Base-by-base conservation (phyloP, 2,329 filamentous ascomycete species). In the Neospermospora avenae region DNA sequence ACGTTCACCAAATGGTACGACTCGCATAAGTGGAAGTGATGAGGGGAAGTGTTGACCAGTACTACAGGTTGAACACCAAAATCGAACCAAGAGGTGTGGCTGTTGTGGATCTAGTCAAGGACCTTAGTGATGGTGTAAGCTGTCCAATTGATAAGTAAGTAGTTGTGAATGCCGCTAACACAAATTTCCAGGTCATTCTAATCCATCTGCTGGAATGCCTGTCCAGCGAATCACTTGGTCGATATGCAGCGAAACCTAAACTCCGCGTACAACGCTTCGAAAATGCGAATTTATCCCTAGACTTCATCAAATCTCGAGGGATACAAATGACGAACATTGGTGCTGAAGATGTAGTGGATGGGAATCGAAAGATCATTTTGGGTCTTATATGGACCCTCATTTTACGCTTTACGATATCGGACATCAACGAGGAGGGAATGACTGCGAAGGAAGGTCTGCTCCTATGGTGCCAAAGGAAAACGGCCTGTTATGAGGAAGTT, bases 321-420 rank as follows among this genome's bases (percentile, higher is more conserved):
- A 98, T 99, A 65, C 93, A 96, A 74, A 91, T 99, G 88, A 97
- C 92, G 67, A 99, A 99, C 69, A 98, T 98, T 71, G 95, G 95
- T 56, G 95, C 95, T 7, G 95, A 98, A 76, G 95, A 99, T 81
- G 91, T 99, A 24, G 95, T 99, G 31, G 93, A 99, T 75, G 95
- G 95, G 37, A 99, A 98, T 75, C 85, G 90, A 68, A 99, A 98
- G 81, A 97, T 99, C 72, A 96, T 98, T 62, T 81, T 99, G 31
- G 95, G 95, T 31, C 81, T 99, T 69, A 97, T 99, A 76, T 99
- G 95, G 95, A 99, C 93, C 5, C 81, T 99, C 64, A 99, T 99
- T 87, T 80, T 97, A 67, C 85, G 95, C 54, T 99, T 99, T 75
- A 99, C 95, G 68, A 99, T 99, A 74, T 97, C 89, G 74, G 95